Conservation (phyloP, 148 eudicot species). For the Diospyros kaki region DNA sequence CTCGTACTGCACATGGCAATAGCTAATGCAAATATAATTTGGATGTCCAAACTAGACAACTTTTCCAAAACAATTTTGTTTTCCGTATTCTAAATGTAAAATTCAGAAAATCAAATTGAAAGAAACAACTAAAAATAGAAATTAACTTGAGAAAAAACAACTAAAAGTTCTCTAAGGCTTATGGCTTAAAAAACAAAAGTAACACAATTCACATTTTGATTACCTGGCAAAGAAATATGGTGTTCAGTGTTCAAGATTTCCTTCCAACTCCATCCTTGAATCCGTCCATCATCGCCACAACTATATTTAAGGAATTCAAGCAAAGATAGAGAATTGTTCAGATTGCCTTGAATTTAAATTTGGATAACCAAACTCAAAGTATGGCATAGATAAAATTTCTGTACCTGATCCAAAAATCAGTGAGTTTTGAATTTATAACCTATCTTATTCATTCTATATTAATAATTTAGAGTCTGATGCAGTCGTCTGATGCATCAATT, state of each 20-base stretch:
- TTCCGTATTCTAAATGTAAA: not conserved
- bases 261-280: constrained; percentile 93
- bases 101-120: not conserved
- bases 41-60: not conserved
- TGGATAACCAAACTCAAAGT: no score
- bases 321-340: no score
- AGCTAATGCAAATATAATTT: not conserved
- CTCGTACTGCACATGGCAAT: not conserved
- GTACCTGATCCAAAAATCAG: no score
- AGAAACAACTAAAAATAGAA: not conserved
- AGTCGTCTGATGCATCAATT: no score
- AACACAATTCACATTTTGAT: not conserved
- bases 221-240: constrained; percentile 40
- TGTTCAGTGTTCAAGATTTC: constrained; percentile 44
- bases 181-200: not conserved
- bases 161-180: not conserved
- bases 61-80: not conserved
- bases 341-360: no score
- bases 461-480: no score
- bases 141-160: not conserved
- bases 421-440: no score
- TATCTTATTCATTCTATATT: no score
- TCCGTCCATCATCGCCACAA: constrained; percentile 96
- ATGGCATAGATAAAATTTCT: no score
- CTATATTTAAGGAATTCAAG: constrained; percentile 28